Percentiles rank a stretch among this genome's conserved stretches.
Conservation (phyloP, 73 alveolate genomes). For the Blepharisma japonicum region DNA sequence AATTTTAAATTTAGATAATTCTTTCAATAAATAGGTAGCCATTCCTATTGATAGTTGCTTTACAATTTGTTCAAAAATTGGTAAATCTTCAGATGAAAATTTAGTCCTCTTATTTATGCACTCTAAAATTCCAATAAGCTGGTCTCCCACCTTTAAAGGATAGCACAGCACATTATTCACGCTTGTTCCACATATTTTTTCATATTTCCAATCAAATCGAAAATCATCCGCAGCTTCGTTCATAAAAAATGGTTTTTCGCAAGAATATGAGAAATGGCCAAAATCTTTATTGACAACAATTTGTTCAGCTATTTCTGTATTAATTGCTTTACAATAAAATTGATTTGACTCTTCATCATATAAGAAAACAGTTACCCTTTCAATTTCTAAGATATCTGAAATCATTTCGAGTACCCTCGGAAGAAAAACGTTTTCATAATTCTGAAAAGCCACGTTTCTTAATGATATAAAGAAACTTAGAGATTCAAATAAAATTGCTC, state of each 20-base stretch:
- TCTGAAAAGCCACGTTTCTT: conserved; percentile 20
- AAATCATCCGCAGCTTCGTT: neutral
- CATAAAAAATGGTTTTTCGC: neutral
- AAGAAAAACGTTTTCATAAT: neutral
- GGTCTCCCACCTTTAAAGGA: conserved; percentile 5
- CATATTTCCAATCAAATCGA: conserved; percentile 12
- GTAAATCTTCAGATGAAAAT: neutral
- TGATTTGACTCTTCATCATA: neutral
- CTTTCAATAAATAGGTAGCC: neutral
- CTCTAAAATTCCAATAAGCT: conserved; percentile 9
- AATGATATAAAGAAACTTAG: neutral
- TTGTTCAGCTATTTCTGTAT: neutral
- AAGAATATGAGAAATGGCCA: conserved; percentile 11
- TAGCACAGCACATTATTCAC: neutral
- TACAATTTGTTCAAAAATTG: neutral
- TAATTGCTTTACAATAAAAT: neutral
- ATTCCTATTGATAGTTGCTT: neutral
- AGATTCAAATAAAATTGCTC: conserved; percentile 14
- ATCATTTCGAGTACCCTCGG: conserved; percentile 24
- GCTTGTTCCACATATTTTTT: neutral
- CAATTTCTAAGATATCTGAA: neutral
- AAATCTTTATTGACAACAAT: neutral
- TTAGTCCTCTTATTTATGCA: neutral
- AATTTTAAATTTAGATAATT: too few relatives aligned
- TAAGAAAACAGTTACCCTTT: neutral